Percentiles rank a stretch among this genome's conserved stretches.
Conservation (phyloP, 257 asterid genomes). For the Leonotis leonurus region DNA sequence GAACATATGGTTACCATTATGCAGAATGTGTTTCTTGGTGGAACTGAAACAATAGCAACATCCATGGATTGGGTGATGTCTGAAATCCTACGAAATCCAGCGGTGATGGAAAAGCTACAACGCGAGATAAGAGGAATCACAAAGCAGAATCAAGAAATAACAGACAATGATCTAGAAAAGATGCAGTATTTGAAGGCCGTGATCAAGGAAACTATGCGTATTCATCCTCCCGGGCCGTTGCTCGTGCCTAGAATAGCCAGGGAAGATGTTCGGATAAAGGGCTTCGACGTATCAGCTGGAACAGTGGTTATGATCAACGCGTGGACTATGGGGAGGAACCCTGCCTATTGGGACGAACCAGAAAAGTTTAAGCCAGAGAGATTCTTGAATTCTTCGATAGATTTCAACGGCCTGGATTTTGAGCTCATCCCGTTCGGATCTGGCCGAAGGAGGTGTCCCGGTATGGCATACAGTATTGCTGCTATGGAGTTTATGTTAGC, state of each 20-base stretch:
- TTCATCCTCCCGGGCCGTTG: not conserved
- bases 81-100: not conserved
- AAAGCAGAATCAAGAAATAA: too few species aligned
- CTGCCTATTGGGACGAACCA: too few species aligned
- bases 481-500: not conserved
- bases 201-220: not conserved
- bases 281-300: too few species aligned
- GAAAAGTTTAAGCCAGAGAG: too few species aligned
- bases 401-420: too few species aligned
- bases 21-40: not conserved
- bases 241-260: not conserved
- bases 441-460: too few species aligned
- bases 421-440: too few species aligned
- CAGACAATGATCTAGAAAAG: not conserved
- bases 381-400: too few species aligned
- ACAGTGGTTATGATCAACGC: too few species aligned
- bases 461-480: too few species aligned
- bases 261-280: too few species aligned
- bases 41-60: not conserved
- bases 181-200: not conserved
- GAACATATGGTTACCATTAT: not conserved
- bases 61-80: not conserved
- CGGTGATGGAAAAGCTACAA: not conserved
- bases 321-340: too few species aligned
- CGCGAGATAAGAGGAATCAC: not conserved